A percentile compares a stretch with the other conserved stretches of the same genome.
These are phyloP conservation scores for Podila epigama DNA, from an alignment of 192 early-diverging fungal genomes.

Conservation along the genomic window DNA sequence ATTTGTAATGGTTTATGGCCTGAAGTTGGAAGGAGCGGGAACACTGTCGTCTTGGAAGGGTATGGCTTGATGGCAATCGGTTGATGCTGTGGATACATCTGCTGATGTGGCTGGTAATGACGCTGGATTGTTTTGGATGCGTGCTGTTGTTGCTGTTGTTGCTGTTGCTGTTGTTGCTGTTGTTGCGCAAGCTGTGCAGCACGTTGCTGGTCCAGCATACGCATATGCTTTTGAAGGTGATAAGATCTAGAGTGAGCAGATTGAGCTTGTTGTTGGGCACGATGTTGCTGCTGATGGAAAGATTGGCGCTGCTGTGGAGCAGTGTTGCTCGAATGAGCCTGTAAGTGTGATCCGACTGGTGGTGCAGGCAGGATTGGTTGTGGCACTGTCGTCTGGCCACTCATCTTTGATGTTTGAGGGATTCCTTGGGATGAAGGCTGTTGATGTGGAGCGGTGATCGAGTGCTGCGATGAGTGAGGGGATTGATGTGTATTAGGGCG, in stretches of 20 bases:
- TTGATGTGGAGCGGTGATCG: not conserved
- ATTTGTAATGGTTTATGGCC: not conserved
- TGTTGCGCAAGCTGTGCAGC: slow-evolving; percentile 20
- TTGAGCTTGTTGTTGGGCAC: slow-evolving; percentile 47
- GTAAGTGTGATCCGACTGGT: not conserved
- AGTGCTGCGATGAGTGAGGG: not conserved
- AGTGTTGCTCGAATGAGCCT: slow-evolving; percentile 1
- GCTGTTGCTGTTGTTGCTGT: slow-evolving; percentile 18
- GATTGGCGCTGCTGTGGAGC: slow-evolving; percentile 23
- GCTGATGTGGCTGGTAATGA: slow-evolving; percentile 45
- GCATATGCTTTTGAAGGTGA: slow-evolving; percentile 48
- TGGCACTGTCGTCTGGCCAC: not conserved
- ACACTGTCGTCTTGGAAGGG: not conserved
- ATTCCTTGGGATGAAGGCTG: not conserved
- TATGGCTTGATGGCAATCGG: not conserved
- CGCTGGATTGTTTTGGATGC: slow-evolving; percentile 12
- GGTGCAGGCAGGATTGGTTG: not conserved
- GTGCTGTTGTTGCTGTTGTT: slow-evolving; percentile 5
- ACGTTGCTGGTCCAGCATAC: slow-evolving; percentile 38
- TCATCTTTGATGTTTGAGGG: slow-evolving; percentile 1
- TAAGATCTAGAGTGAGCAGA: slow-evolving; percentile 42
- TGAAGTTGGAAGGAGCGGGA: not conserved
- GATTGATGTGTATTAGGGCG: too few species aligned
- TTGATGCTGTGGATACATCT: slow-evolving; percentile 28
- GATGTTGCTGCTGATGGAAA: slow-evolving; percentile 35